Evolutionary conservation across 306 rosid species (phyloP), one percentile per base, ranked within the genome.

Genomic region (Castanea sativa): DNA sequence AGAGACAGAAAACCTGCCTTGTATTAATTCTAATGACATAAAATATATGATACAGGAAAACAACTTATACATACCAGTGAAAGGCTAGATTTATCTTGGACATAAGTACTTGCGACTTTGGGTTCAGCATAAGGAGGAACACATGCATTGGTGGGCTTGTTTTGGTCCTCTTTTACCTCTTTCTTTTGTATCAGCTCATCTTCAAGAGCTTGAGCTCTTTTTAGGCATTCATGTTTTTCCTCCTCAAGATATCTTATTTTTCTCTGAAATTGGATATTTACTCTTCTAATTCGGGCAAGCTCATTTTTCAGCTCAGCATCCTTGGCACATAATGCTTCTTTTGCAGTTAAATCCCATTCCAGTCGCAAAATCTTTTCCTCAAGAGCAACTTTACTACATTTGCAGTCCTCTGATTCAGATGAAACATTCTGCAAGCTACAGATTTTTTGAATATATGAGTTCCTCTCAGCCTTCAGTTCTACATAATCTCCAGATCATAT

Each of bases 341-440:
- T 87, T 11, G 82, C 87, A 51, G 55, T 74, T 78, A 82, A 73
- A 69, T 91, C 92, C 84, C 78, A 82, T 79, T 87, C 90, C 32
- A 84, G 73, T 78, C 82, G 87, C 79, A 76, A 35, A 83, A 91
- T 73, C 77, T 77, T 89, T 84, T 91, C 91, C 79, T 91, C 88
- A 5, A 89, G 83, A 41, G 82, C 83, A 53, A 60, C 81, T 80
- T 77, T 83, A 73, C 82, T 71, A 5, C 51, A 79, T 65, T 75
- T 85, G 77, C 65, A 79, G 59, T 85, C 86, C 76, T 84, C 84
- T 65, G 84, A 75, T 69, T 85, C 84, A 21, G 85, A 75, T 53
- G 64, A 67, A 59, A 77, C 74, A 64, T 82, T 80, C 77, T 87
- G 82, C 71, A 61, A 75, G 53, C 18, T 61, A 63, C 82, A 78